A percentile compares a stretch with the other conserved stretches of the same genome.
phyloP scores from a whole-genome alignment of 2,329 filamentous ascomycete genomes.

The Canariomyces notabilis region DNA sequence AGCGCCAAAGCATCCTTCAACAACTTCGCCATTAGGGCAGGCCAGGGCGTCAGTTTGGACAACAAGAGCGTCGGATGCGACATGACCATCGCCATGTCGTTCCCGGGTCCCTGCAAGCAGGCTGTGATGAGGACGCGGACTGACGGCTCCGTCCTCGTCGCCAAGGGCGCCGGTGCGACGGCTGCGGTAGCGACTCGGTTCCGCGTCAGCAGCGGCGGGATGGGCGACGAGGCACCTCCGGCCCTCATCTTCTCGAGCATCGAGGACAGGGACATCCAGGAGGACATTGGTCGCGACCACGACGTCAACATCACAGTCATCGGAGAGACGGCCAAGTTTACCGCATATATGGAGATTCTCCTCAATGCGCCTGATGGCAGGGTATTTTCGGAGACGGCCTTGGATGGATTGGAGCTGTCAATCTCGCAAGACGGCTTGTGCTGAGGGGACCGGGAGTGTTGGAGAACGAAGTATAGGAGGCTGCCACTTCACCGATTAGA shows the following conservation, averaged over 20 bases:
- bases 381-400: neutral
- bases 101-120: constrained; percentile 4
- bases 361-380: neutral
- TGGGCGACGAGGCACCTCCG: neutral
- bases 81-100: neutral
- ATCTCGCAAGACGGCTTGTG: constrained; percentile 1
- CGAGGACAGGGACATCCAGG: neutral
- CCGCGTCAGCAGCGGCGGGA: neutral
- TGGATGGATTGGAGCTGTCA: neutral
- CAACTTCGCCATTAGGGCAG: neutral
- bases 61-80: constrained; percentile 1
- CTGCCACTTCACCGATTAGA: neutral
- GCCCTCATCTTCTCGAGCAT: neutral
- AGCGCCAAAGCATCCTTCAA: constrained; percentile 1
- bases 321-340: neutral
- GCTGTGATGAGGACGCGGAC: neutral
- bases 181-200: neutral
- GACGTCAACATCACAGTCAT: neutral
- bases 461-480: no score
- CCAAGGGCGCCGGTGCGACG: neutral
- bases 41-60: neutral
- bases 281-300: neutral
- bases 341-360: neutral
- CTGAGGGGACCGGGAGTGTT: no score
- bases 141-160: constrained; percentile 1